Conservation (phyloP, 1,139 yeast genomes). For the Pneumocystis oryctolagi region DNA sequence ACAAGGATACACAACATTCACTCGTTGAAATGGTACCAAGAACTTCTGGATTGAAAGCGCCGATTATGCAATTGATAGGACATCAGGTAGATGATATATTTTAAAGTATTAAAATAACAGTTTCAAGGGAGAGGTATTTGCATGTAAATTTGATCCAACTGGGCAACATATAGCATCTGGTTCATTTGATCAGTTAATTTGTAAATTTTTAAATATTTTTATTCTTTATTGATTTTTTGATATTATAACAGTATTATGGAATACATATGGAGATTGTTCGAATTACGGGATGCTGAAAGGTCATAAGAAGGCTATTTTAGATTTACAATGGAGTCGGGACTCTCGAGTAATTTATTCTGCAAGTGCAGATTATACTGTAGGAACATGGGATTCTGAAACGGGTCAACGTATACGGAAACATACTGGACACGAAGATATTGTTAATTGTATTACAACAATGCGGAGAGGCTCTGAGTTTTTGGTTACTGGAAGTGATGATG, state of each 20-base stretch:
- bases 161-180: slow-evolving; percentile 25
- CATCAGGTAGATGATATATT: slow-evolving; percentile 15
- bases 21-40: slow-evolving; percentile 12
- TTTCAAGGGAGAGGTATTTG: slow-evolving; percentile 21
- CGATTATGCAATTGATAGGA: slow-evolving; percentile 18
- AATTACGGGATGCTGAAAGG: slow-evolving; percentile 34
- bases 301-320: slow-evolving; percentile 38
- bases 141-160: slow-evolving; percentile 21
- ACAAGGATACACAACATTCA: not conserved
- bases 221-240: not conserved
- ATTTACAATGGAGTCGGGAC: slow-evolving; percentile 34
- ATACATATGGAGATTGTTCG: slow-evolving; percentile 22
- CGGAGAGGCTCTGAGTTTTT: slow-evolving; percentile 25
- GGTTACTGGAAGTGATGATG: slow-evolving; percentile 54
- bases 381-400: slow-evolving; percentile 42
- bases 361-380: slow-evolving; percentile 36
- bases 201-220: slow-evolving; percentile 10
- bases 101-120: slow-evolving; percentile 3
- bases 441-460: slow-evolving; percentile 38
- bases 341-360: slow-evolving; percentile 29
- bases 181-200: slow-evolving; percentile 22
- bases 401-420: slow-evolving; percentile 43
- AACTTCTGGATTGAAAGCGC: slow-evolving; percentile 17
- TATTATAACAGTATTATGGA: slow-evolving; percentile 29
- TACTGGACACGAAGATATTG: slow-evolving; percentile 37